Evolutionary conservation across 2,329 filamentous ascomycete genomes (phyloP).

Genomic region (Tympanopsis confertula): DNA sequence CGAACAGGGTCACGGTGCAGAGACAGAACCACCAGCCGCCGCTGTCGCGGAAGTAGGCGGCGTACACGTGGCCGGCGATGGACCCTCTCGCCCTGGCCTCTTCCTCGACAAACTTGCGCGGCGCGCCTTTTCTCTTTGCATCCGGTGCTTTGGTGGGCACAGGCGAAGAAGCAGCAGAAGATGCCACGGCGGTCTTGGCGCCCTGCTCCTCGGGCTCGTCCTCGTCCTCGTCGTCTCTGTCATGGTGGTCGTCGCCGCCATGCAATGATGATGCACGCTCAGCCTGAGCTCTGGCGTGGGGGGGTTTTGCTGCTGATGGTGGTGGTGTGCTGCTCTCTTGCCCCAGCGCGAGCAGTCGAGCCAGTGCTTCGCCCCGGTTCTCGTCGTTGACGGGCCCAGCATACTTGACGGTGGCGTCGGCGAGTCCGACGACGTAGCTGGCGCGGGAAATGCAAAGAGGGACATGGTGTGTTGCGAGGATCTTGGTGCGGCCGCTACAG

Average conservation of each 20-base stretch:
- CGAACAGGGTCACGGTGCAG: neutral
- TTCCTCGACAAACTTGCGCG: neutral
- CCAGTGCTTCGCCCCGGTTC: conserved; percentile 39
- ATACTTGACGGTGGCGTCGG: conserved; percentile 53
- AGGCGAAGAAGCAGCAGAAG: conserved; percentile 22
- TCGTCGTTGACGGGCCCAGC: conserved; percentile 56
- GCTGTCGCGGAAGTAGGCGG: neutral
- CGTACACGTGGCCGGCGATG: neutral
- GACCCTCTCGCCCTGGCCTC: neutral
- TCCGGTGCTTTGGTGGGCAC: conserved; percentile 35
- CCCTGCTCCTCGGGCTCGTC: conserved; percentile 34
- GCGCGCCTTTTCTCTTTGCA: conserved; percentile 26
- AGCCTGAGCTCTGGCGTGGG: conserved; percentile 3
- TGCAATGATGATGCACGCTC: conserved; percentile 1
- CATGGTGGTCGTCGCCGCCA: neutral
- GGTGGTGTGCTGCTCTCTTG: conserved; percentile 27
- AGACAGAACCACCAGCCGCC: neutral
- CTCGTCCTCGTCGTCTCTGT: conserved; percentile 2
- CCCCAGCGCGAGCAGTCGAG: conserved; percentile 45
- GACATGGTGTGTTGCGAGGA: conserved; percentile 73
- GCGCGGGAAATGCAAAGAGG: conserved; percentile 57
- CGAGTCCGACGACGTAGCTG: conserved; percentile 64
- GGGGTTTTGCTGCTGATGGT: too few relatives aligned
- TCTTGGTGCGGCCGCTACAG: conserved; percentile 57
- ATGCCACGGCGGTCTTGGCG: conserved; percentile 27